Percentiles rank a stretch among this genome's conserved stretches.
These are phyloP conservation scores for Neurospora sp. DNA, from an alignment of 495 filamentous ascomycete species.

Conservation along the genomic window DNA sequence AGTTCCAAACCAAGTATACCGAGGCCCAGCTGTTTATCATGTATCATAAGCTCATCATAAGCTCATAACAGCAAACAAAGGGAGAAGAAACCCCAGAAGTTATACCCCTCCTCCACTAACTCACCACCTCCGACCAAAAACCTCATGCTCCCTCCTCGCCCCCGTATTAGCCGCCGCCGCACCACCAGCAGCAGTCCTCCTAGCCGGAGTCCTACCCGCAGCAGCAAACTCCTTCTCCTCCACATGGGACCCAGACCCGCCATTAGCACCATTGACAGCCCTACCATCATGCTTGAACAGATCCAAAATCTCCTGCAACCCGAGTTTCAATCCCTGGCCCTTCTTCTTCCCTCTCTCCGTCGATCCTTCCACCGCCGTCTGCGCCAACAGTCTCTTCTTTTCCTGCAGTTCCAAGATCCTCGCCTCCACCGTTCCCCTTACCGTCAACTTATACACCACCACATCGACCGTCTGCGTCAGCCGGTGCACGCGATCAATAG, in stretches of 20 bases:
- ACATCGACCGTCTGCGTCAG: slow-evolving; percentile 93
- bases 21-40: not conserved
- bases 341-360: slow-evolving; percentile 28
- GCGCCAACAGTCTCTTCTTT: slow-evolving; percentile 80
- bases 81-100: too few species aligned
- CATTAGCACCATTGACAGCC: not conserved
- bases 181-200: slow-evolving; percentile 10
- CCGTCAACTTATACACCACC: slow-evolving; percentile 84
- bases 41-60: not conserved
- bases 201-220: slow-evolving; percentile 1
- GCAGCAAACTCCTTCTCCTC: slow-evolving; percentile 1
- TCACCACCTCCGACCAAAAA: slow-evolving; percentile 34
- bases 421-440: slow-evolving; percentile 79
- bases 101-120: too few species aligned
- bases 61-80: not conserved
- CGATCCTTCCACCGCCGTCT: slow-evolving; percentile 35
- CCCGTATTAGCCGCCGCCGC: not conserved
- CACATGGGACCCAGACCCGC: not conserved
- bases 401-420: slow-evolving; percentile 87
- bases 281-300: slow-evolving; percentile 70
- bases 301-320: slow-evolving; percentile 85
- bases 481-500: slow-evolving; percentile 94
- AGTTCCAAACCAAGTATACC: not conserved
- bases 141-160: slow-evolving; percentile 20
- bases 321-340: slow-evolving; percentile 67